These are phyloP conservation scores for Aegilops tauschii DNA, from an alignment of 176 grass and related monocot genomes.

Conservation along the genomic window DNA sequence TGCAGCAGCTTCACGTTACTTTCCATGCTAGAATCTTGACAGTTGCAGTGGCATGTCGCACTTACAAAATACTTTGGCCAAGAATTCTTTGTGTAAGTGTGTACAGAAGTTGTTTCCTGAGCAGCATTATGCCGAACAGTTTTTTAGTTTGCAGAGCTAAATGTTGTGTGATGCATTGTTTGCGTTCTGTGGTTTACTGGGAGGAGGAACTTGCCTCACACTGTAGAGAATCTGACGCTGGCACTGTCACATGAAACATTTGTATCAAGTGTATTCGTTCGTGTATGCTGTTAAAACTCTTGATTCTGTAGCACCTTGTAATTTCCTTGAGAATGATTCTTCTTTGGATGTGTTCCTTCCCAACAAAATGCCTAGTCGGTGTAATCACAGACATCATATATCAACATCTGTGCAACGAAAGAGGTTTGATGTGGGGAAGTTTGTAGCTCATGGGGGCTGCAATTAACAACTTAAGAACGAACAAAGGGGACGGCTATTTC, in stretches of 20 bases:
- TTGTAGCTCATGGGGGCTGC: neutral
- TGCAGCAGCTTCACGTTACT: neutral
- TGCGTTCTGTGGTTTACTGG: conserved; percentile 9
- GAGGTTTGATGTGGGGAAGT: neutral
- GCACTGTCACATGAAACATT: neutral
- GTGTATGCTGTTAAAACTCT: neutral
- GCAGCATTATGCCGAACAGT: conserved; percentile 11
- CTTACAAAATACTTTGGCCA: conserved; percentile 16
- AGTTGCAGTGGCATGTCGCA: neutral
- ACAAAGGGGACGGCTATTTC: neutral
- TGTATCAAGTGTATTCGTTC: conserved; percentile 22
- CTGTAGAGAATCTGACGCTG: conserved; percentile 3
- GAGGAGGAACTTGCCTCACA: conserved; percentile 7
- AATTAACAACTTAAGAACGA: neutral
- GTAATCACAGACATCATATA: neutral
- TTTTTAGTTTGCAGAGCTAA: conserved; percentile 39
- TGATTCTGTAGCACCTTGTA: neutral
- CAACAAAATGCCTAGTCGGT: neutral
- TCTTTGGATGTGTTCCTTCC: neutral
- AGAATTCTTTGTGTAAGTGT: conserved; percentile 7
- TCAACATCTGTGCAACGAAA: neutral
- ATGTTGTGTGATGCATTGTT: conserved; percentile 4
- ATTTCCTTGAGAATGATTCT: neutral
- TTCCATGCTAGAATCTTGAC: conserved; percentile 21
- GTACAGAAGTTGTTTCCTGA: conserved; percentile 16